Evolutionary conservation across 2,329 filamentous ascomycete species (phyloP).

Genomic region (Acrodontium crateriforme): DNA sequence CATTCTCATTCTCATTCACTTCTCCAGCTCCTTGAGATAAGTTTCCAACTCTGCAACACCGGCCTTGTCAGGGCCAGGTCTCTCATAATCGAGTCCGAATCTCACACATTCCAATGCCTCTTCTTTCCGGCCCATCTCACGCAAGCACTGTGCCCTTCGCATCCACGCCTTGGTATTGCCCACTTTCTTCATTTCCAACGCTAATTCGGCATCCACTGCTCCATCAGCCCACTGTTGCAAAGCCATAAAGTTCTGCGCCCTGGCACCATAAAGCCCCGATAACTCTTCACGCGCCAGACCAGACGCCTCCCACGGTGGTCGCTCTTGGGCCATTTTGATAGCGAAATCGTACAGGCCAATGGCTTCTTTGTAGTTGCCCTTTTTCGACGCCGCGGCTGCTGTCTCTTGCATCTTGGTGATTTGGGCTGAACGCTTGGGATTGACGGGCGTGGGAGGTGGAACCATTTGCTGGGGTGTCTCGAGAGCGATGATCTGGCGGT

Average conservation of each 20-base stretch:
- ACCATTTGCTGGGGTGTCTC: slow-evolving; percentile 52
- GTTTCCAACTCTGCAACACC: slow-evolving; percentile 18
- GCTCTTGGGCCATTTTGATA: slow-evolving; percentile 70
- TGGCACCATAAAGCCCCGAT: slow-evolving; percentile 64
- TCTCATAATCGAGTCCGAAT: slow-evolving; percentile 53
- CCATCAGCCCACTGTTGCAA: slow-evolving; percentile 72
- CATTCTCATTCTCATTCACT: too few relatives aligned
- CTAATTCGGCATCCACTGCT: slow-evolving; percentile 73
- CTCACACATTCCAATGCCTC: slow-evolving; percentile 72
- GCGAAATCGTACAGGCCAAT: slow-evolving; percentile 72
- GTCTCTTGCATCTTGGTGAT: slow-evolving; percentile 83
- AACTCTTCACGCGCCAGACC: slow-evolving; percentile 77
- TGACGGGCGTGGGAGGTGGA: slow-evolving; percentile 77
- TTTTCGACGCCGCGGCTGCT: slow-evolving; percentile 72
- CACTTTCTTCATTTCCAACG: slow-evolving; percentile 71
- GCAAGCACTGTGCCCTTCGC: slow-evolving; percentile 67
- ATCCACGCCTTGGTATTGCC: slow-evolving; percentile 95
- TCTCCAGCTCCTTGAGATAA: slow-evolving; percentile 15
- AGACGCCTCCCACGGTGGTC: slow-evolving; percentile 79
- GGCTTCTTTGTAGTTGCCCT: slow-evolving; percentile 60
- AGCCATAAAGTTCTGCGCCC: slow-evolving; percentile 82
- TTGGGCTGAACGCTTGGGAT: slow-evolving; percentile 78
- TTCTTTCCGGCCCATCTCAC: slow-evolving; percentile 78
- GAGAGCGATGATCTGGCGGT: slow-evolving; percentile 55
- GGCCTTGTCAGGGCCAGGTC: slow-evolving; percentile 19